Evolutionary conservation across 2,329 filamentous ascomycete genomes (phyloP).

Genomic region (Fusarium coffeatum): DNA sequence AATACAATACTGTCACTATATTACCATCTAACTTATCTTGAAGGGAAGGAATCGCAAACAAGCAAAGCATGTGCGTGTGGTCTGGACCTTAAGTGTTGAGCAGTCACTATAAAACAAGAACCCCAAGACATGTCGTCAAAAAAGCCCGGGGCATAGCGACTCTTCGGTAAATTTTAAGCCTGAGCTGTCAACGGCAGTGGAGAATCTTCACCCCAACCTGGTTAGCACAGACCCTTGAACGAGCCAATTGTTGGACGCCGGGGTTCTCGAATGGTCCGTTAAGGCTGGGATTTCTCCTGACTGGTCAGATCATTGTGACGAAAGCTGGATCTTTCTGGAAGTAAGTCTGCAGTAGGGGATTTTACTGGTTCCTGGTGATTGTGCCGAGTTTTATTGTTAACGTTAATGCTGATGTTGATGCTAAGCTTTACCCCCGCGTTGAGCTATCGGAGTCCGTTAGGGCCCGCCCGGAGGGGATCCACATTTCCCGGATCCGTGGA

Average conservation of each 20-base stretch:
- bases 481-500: constrained; percentile 6
- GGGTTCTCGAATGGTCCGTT: background rate
- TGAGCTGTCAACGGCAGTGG: constrained; percentile 5
- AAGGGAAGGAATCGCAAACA: too few species aligned
- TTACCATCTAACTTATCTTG: too few species aligned
- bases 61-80: too few species aligned
- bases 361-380: too few species aligned
- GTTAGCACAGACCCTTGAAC: background rate
- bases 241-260: background rate
- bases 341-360: rapidly evolving
- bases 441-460: constrained; percentile 13
- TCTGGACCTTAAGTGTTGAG: too few species aligned
- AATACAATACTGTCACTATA: background rate
- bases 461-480: background rate
- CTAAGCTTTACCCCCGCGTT: background rate
- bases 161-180: constrained; percentile 27
- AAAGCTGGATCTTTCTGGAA: background rate
- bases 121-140: constrained; percentile 23
- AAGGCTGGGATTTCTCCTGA: background rate
- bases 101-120: background rate
- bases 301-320: background rate
- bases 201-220: background rate
- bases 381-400: background rate
- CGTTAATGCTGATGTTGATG: background rate
- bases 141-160: constrained; percentile 34